phyloP scores from a whole-genome alignment of 2,329 filamentous ascomycete genomes.

The Talaromyces sp. region DNA sequence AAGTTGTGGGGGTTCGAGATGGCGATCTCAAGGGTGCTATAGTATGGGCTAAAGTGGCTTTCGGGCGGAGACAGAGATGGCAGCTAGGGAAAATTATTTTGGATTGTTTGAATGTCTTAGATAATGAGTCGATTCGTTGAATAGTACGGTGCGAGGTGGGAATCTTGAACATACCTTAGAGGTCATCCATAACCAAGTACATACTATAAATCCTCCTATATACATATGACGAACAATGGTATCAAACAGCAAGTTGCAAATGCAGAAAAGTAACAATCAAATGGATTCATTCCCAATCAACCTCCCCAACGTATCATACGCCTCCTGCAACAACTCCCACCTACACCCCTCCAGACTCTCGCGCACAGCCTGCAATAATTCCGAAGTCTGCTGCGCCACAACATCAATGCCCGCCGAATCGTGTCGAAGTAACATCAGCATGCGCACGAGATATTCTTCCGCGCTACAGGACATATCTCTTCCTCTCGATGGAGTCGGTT shows the following conservation, averaged over 20 bases:
- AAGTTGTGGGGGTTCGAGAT: constrained; percentile 30
- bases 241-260: not conserved
- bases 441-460: constrained; percentile 24
- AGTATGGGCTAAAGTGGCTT: constrained; percentile 33
- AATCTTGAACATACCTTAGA: too few relatives aligned
- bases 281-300: constrained; percentile 14
- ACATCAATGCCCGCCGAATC: constrained; percentile 17
- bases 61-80: constrained; percentile 29
- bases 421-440: constrained; percentile 22
- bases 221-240: not conserved
- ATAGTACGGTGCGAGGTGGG: too few relatives aligned
- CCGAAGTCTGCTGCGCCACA: constrained; percentile 21
- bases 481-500: not conserved
- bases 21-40: constrained; percentile 25
- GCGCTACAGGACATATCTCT: constrained; percentile 15
- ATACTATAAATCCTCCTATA: not conserved
- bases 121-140: not conserved
- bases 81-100: constrained; percentile 33
- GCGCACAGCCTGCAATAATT: constrained; percentile 22
- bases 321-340: constrained; percentile 28
- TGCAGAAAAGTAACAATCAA: not conserved
- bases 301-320: constrained; percentile 24
- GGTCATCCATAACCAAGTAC: too few relatives aligned
- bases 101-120: constrained; percentile 29
- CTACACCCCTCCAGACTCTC: constrained; percentile 24